phyloP scores from a whole-genome alignment of 1,284 basidiomycete genomes.

The Mycosarcoma mackinlayi region DNA sequence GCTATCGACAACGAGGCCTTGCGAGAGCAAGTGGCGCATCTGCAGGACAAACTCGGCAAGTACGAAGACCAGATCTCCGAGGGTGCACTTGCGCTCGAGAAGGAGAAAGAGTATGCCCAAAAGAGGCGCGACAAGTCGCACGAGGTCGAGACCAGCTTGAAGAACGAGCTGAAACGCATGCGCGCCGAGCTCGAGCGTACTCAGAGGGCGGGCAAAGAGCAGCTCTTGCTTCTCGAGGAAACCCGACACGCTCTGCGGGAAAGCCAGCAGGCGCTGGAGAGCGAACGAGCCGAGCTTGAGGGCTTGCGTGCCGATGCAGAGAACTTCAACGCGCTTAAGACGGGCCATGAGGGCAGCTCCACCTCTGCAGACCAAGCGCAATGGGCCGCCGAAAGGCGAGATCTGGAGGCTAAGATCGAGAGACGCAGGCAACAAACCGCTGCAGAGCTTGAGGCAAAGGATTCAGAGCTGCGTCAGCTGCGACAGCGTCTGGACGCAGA shows the following conservation, averaged over 20 bases:
- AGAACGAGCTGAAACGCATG: conserved; percentile 56
- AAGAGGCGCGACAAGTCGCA: conserved; percentile 74
- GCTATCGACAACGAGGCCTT: conserved; percentile 94
- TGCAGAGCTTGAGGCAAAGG: conserved; percentile 39
- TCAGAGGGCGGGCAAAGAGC: conserved; percentile 48
- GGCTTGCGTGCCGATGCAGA: conserved; percentile 76
- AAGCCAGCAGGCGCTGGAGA: conserved; percentile 86
- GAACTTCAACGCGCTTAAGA: conserved; percentile 47
- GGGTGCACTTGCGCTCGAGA: conserved; percentile 77
- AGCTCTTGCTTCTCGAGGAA: conserved; percentile 31
- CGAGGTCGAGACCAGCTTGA: conserved; percentile 74
- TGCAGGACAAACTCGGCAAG: conserved; percentile 79
- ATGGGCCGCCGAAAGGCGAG: conserved; percentile 44
- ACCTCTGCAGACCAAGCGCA: conserved; percentile 37
- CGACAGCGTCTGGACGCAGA: conserved; percentile 56
- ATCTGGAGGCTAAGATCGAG: conserved; percentile 70
- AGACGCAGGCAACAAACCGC: neutral
- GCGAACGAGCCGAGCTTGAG: conserved; percentile 91
- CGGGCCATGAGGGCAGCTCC: conserved; percentile 27
- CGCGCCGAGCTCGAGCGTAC: conserved; percentile 75
- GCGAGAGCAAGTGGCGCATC: conserved; percentile 84
- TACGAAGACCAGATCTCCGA: conserved; percentile 90
- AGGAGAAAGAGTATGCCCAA: conserved; percentile 76
- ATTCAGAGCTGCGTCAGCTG: conserved; percentile 38
- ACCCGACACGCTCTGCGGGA: conserved; percentile 87